Evolutionary conservation across 306 rosid species (phyloP).

Genomic region (Castanea crenata): DNA sequence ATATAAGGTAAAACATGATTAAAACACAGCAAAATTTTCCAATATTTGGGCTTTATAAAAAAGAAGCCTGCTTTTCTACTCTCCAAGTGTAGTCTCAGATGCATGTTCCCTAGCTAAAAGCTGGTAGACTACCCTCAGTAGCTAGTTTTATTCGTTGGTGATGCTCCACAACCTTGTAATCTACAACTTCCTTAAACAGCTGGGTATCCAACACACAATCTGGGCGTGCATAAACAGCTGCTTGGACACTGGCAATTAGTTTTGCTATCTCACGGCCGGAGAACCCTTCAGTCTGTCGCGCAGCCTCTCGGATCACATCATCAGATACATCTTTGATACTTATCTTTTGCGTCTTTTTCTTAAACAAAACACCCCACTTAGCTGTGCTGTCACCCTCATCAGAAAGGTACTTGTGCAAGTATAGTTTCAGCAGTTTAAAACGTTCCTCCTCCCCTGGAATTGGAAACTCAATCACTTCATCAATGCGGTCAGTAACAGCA

Average conservation of each 20-base stretch:
- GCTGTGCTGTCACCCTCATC: constrained; percentile 44
- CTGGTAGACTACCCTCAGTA: constrained; percentile 67
- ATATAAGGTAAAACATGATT: neutral
- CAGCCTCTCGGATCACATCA: constrained; percentile 73
- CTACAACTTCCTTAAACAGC: constrained; percentile 73
- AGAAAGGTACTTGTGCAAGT: constrained; percentile 63
- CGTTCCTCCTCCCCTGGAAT: constrained; percentile 94
- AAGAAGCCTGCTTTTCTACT: neutral
- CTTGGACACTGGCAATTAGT: constrained; percentile 92
- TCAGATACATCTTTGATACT: constrained; percentile 59
- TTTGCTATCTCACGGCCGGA: constrained; percentile 99
- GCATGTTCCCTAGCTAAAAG: constrained; percentile 2
- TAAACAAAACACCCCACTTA: constrained; percentile 36
- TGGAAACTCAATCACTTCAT: constrained; percentile 95
- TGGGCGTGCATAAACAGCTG: constrained; percentile 89
- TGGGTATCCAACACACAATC: constrained; percentile 84
- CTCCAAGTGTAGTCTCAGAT: neutral
- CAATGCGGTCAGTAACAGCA: constrained; percentile 91
- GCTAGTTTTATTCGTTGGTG: constrained; percentile 82
- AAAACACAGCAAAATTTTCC: neutral
- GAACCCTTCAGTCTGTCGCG: constrained; percentile 81
- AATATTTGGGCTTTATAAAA: constrained; percentile 2
- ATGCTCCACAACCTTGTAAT: constrained; percentile 90
- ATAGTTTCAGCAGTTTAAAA: constrained; percentile 73
- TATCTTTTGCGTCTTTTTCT: constrained; percentile 64